Conservation (phyloP, 176 grass and related monocot genomes). For the Phyllostachys edulis region DNA sequence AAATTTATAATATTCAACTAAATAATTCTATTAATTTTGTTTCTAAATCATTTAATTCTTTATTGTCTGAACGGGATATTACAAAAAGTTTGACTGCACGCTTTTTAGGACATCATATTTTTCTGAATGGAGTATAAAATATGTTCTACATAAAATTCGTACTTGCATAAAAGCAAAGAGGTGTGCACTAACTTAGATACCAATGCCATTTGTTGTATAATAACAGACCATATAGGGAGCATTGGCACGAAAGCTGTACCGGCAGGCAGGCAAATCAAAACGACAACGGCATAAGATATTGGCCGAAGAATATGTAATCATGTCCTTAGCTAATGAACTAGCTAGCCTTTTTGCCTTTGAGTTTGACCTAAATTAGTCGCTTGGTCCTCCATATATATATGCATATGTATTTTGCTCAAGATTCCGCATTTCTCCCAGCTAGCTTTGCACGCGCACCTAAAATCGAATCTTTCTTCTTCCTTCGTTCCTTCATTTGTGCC, state of each 20-base stretch:
- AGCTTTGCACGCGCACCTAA: background rate
- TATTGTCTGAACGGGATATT: no score
- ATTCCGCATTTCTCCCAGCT: background rate
- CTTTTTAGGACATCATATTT: no score
- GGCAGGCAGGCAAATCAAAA: conserved; percentile 11
- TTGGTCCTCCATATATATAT: background rate
- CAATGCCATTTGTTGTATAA: no score
- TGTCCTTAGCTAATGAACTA: background rate
- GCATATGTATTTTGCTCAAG: background rate
- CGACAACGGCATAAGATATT: conserved; percentile 3
- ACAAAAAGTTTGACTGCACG: no score
- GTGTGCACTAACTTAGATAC: no score
- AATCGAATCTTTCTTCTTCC: conserved; percentile 7
- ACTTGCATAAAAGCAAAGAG: no score
- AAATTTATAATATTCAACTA: no score
- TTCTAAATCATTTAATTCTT: no score
- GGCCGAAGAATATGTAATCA: conserved; percentile 30
- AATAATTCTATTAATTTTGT: no score
- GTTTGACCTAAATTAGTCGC: background rate
- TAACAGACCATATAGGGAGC: background rate
- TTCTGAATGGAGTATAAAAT: no score
- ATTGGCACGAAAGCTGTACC: conserved; percentile 33
- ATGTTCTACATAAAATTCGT: no score
- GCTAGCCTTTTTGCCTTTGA: background rate
- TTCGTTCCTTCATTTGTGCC: background rate